Percentiles rank a stretch among this genome's conserved stretches.
phyloP scores from a whole-genome alignment of 371 early-diverging fungal genomes.

The Zychaea mexicana region DNA sequence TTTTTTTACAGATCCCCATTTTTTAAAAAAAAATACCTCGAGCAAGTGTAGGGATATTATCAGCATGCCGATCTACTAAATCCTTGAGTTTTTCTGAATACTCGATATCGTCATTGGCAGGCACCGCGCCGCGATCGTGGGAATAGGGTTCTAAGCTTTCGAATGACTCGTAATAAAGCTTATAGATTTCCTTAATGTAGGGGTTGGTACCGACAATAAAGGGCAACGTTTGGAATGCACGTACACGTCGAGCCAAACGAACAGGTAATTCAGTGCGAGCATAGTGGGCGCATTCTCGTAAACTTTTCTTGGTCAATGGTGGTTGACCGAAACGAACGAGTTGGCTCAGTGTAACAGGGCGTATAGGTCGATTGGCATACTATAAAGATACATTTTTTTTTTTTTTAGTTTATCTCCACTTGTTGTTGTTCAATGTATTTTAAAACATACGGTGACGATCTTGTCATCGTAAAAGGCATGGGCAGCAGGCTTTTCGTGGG shows the following conservation, averaged over 20 bases:
- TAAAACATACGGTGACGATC: constrained; percentile 28
- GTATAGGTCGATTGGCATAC: constrained; percentile 65
- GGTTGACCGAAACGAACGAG: constrained; percentile 74
- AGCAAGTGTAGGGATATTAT: constrained; percentile 84
- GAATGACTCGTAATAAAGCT: constrained; percentile 82
- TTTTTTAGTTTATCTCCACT: background rate
- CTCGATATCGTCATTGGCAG: constrained; percentile 43
- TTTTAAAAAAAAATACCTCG: too few relatives aligned
- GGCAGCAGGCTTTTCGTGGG: constrained; percentile 11
- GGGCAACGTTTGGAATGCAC: constrained; percentile 83
- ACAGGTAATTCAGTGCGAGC: constrained; percentile 81
- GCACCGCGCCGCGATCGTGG: constrained; percentile 26
- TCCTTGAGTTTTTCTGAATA: constrained; percentile 72
- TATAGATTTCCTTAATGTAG: constrained; percentile 77
- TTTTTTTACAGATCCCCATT: too few relatives aligned
- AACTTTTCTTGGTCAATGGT: constrained; percentile 41
- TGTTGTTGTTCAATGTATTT: too few relatives aligned
- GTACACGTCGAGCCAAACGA: constrained; percentile 79
- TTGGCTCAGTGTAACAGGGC: constrained; percentile 81
- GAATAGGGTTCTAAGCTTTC: constrained; percentile 66
- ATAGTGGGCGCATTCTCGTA: constrained; percentile 63
- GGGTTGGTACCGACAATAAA: constrained; percentile 94
- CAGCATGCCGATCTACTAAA: constrained; percentile 75
- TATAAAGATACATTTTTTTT: constrained; percentile 7
- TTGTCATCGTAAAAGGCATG: constrained; percentile 54